Evolutionary conservation across 148 eudicot species (phyloP).

Genomic region (Polygonum maritimum): DNA sequence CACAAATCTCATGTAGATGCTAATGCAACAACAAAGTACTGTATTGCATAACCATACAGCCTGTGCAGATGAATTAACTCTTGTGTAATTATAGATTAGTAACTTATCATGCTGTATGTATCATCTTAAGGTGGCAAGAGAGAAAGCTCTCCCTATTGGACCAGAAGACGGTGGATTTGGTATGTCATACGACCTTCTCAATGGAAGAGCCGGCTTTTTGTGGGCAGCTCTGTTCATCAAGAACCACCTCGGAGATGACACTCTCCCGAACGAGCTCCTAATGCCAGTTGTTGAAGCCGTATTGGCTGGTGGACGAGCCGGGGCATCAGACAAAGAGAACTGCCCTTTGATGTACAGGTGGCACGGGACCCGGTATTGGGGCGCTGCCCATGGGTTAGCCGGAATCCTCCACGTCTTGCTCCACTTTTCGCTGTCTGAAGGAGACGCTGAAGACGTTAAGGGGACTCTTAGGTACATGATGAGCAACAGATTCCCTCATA

Average conservation of each 20-base stretch:
- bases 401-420: conserved; percentile 72
- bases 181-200: conserved; percentile 77
- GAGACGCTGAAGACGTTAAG: conserved; percentile 62
- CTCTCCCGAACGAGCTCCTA: conserved; percentile 35
- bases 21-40: too few relatives aligned
- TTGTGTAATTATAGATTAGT: too few relatives aligned
- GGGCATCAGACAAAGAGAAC: conserved; percentile 40
- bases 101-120: not conserved
- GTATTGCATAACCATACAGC: too few relatives aligned
- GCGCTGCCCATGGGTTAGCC: conserved; percentile 73
- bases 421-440: conserved; percentile 47
- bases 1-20: too few relatives aligned
- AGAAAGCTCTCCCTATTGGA: conserved; percentile 71
- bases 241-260: conserved; percentile 43
- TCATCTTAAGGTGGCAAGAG: conserved; percentile 47
- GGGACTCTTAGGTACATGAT: conserved; percentile 66
- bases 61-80: too few relatives aligned
- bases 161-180: conserved; percentile 86
- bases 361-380: conserved; percentile 86
- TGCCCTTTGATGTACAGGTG: conserved; percentile 76
- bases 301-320: conserved; percentile 71
- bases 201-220: conserved; percentile 74
- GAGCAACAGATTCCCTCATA: conserved; percentile 59
- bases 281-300: conserved; percentile 63
- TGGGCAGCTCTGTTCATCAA: conserved; percentile 73